Evolutionary conservation across 257 asterid species (phyloP).

Genomic region (Prunella vulgaris): DNA sequence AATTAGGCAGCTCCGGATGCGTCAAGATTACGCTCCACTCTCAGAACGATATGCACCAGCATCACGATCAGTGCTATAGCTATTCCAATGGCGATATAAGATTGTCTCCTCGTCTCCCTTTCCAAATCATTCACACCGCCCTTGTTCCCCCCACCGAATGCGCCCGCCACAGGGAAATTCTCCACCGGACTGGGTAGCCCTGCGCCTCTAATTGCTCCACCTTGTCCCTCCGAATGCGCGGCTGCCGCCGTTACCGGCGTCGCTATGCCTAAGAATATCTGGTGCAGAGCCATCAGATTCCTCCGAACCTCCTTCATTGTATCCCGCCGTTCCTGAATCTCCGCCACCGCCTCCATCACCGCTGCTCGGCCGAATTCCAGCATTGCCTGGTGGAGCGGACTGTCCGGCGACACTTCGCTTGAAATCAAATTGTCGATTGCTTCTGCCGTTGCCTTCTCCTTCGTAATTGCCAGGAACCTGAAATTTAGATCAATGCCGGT

Average conservation of each 20-base stretch:
- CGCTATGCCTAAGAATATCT: constrained; percentile 40
- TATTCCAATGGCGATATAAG: constrained; percentile 34
- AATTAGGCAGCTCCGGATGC: neutral
- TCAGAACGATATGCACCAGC: constrained; percentile 3
- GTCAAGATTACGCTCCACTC: neutral
- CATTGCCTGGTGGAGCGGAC: constrained; percentile 37
- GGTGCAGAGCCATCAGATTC: constrained; percentile 40
- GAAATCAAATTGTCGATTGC: constrained; percentile 39
- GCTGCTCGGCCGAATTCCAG: constrained; percentile 27
- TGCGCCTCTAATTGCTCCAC: neutral
- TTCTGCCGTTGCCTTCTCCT: constrained; percentile 45
- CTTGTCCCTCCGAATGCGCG: constrained; percentile 14
- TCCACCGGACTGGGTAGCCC: constrained; percentile 28
- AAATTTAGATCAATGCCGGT: neutral
- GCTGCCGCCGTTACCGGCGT: constrained; percentile 24
- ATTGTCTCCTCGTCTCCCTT: constrained; percentile 42
- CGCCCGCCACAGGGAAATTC: neutral
- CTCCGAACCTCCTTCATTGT: constrained; percentile 39
- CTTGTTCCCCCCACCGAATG: neutral
- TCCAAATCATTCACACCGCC: constrained; percentile 40
- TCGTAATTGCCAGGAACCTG: constrained; percentile 33
- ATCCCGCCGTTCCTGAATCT: constrained; percentile 48
- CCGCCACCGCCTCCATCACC: constrained; percentile 40
- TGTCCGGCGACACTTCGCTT: constrained; percentile 24
- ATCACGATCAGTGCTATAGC: constrained; percentile 16